Evolutionary conservation across 2,329 filamentous ascomycete genomes (phyloP).

Genomic region (Neurospora sp.): DNA sequence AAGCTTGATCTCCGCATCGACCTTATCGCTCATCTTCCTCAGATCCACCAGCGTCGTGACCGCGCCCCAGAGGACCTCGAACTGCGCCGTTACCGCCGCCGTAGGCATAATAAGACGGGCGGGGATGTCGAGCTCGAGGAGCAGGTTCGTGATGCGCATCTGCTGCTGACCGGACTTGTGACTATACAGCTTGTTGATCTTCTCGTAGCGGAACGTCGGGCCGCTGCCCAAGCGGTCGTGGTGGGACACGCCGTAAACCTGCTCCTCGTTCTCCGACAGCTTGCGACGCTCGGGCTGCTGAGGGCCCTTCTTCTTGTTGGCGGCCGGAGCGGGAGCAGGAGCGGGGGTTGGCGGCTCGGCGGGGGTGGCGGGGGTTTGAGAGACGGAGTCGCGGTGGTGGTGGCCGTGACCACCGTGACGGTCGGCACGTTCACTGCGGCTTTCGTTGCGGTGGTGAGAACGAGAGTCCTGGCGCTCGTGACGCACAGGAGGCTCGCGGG

Average conservation of each 20-base stretch:
- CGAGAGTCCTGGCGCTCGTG: not conserved
- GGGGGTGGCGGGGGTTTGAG: constrained; percentile 27
- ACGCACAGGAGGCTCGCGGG: not conserved
- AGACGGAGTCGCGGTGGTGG: constrained; percentile 35
- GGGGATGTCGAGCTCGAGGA: constrained; percentile 63
- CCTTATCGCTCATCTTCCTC: constrained; percentile 65
- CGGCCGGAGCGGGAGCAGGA: constrained; percentile 16
- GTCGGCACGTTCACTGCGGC: not conserved
- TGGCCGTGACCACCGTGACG: constrained; percentile 1
- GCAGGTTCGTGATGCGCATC: constrained; percentile 61
- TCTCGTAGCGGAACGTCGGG: constrained; percentile 82
- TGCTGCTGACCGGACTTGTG: constrained; percentile 71
- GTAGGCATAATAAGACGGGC: constrained; percentile 66
- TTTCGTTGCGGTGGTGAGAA: not conserved
- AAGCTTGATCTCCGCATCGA: constrained; percentile 60
- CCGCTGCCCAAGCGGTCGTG: constrained; percentile 80
- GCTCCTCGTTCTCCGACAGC: constrained; percentile 66
- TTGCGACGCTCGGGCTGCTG: constrained; percentile 51
- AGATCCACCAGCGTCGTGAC: constrained; percentile 63
- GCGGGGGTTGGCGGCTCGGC: constrained; percentile 20
- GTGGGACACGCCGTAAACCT: constrained; percentile 72
- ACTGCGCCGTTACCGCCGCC: constrained; percentile 57
- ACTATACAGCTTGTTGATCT: constrained; percentile 66
- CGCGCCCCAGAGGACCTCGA: constrained; percentile 59
- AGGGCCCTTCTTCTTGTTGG: constrained; percentile 39